phyloP scores from a whole-genome alignment of 345 rosid genomes.

The Iberis pinnata region DNA sequence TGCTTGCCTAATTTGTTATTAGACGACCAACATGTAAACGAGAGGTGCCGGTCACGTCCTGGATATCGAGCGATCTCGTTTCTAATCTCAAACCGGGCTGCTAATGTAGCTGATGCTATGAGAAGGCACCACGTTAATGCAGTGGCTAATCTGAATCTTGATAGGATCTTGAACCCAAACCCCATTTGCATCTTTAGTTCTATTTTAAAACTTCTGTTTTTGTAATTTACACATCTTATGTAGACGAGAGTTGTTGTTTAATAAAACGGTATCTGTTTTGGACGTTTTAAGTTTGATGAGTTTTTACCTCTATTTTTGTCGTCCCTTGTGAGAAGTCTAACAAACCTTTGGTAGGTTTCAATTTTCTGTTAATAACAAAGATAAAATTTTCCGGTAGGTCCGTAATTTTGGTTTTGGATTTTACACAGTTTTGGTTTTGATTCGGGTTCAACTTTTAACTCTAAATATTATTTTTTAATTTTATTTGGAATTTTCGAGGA shows the following conservation, averaged over 20 bases:
- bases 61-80: slow-evolving; percentile 22
- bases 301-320: not conserved
- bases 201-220: not conserved
- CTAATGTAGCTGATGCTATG: slow-evolving; percentile 11
- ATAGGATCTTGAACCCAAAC: not conserved
- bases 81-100: slow-evolving; percentile 29
- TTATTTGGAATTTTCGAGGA: no score
- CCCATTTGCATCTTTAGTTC: slow-evolving; percentile 5
- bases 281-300: slow-evolving; percentile 6
- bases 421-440: no score
- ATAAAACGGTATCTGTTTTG: slow-evolving; percentile 1
- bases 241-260: slow-evolving; percentile 1
- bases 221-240: not conserved
- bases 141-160: slow-evolving; percentile 9
- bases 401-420: not conserved
- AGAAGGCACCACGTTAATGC: slow-evolving; percentile 24
- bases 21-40: slow-evolving; percentile 18
- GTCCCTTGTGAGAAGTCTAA: not conserved
- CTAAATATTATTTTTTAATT: no score
- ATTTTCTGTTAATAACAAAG: not conserved
- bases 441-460: no score
- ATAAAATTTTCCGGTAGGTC: not conserved
- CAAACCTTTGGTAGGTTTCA: slow-evolving; percentile 2
- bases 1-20: slow-evolving; percentile 16
- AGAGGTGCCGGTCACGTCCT: slow-evolving; percentile 16